A percentile compares a stretch with the other conserved stretches of the same genome.
phyloP scores from a whole-genome alignment of 345 rosid genomes.

The Psidium guajava region DNA sequence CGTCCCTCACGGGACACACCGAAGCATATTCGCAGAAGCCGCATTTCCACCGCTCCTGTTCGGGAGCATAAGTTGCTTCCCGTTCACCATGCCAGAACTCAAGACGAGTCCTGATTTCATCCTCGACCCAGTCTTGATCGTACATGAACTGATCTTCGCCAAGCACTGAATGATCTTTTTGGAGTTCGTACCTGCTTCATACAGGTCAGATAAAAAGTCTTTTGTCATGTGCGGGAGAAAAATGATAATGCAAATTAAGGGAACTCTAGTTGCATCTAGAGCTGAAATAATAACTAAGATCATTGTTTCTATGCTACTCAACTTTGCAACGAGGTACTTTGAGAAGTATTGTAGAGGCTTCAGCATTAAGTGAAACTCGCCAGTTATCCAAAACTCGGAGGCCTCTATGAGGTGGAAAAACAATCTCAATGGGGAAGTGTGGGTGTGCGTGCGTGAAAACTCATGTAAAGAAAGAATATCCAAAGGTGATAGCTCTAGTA shows the following conservation, averaged over 20 bases:
- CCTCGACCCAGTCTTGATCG: conserved; percentile 43
- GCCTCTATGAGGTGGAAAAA: neutral
- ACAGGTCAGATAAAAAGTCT: neutral
- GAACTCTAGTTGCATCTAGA: neutral
- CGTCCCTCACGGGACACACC: conserved; percentile 26
- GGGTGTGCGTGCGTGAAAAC: neutral
- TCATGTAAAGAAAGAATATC: neutral
- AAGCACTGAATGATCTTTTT: conserved; percentile 50
- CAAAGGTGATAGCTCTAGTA: neutral
- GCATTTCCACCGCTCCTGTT: conserved; percentile 88
- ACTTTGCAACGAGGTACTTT: neutral
- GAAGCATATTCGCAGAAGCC: conserved; percentile 42
- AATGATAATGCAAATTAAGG: neutral
- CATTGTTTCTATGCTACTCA: neutral
- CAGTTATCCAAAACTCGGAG: neutral
- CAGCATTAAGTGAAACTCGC: neutral
- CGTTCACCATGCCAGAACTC: conserved; percentile 58
- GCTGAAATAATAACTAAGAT: neutral
- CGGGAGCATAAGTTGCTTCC: conserved; percentile 47
- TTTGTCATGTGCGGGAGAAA: neutral
- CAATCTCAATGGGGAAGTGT: neutral
- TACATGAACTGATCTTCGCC: conserved; percentile 52
- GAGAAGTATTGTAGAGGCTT: neutral
- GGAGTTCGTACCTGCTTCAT: conserved; percentile 59
- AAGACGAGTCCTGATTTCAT: conserved; percentile 25